Conservation (phyloP, 805 yeast species). For the Lachancea quebecensis region DNA sequence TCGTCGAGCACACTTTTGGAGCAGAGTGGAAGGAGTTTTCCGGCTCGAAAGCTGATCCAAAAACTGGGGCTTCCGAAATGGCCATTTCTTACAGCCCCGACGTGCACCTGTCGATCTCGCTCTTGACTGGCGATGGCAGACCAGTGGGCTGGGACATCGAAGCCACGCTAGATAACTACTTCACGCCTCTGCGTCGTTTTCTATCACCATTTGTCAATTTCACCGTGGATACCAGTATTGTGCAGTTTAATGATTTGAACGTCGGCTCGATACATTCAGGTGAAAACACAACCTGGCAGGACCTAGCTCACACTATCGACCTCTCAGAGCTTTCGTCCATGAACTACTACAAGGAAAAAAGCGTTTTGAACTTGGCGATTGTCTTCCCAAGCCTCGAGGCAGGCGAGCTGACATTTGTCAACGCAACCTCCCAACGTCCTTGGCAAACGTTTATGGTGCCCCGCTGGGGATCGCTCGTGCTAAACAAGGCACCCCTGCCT, state of each 20-base stretch:
- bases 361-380: slow-evolving; percentile 61
- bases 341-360: slow-evolving; percentile 52
- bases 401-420: slow-evolving; percentile 38
- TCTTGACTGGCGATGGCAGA: slow-evolving; percentile 62
- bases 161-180: slow-evolving; percentile 39
- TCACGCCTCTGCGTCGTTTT: slow-evolving; percentile 48
- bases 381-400: slow-evolving; percentile 26
- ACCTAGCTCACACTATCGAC: slow-evolving; percentile 72
- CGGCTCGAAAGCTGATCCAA: slow-evolving; percentile 8
- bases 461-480: slow-evolving; percentile 70
- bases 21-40: slow-evolving; percentile 34
- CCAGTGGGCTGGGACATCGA: slow-evolving; percentile 72
- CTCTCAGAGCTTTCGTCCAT: slow-evolving; percentile 62
- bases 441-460: slow-evolving; percentile 58
- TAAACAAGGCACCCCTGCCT: slow-evolving; percentile 33
- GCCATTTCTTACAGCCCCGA: slow-evolving; percentile 43
- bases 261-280: slow-evolving; percentile 23
- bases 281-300: slow-evolving; percentile 38
- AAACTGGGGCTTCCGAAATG: slow-evolving; percentile 15
- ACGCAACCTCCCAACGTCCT: slow-evolving; percentile 7
- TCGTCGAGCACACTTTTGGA: slow-evolving; percentile 40
- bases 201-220: slow-evolving; percentile 58
- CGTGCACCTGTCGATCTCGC: slow-evolving; percentile 69
- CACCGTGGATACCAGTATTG: slow-evolving; percentile 71
- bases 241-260: slow-evolving; percentile 44